Percentiles rank a stretch among this genome's conserved stretches.
These are phyloP conservation scores for Arctostaphylos glauca DNA, from an alignment of 148 eudicot genomes.

Conservation along the genomic window DNA sequence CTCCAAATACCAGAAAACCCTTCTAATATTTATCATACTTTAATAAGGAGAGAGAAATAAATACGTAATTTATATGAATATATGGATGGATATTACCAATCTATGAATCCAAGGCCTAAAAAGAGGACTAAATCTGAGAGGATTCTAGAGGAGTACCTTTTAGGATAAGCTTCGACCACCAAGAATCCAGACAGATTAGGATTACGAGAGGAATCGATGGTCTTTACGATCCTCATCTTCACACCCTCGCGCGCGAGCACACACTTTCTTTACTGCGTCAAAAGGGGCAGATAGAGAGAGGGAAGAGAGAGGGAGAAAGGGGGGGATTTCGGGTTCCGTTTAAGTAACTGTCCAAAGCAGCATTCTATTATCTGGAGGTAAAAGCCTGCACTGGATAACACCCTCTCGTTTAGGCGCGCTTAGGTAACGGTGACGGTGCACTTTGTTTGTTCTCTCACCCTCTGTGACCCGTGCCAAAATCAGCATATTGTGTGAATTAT, in stretches of 20 bases:
- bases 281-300: not conserved
- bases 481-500: too few relatives aligned
- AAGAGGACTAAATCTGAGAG: constrained; percentile 56
- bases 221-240: constrained; percentile 35
- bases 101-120: constrained; percentile 60
- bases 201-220: constrained; percentile 29
- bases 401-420: not conserved
- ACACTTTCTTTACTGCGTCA: not conserved
- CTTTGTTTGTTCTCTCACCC: not conserved
- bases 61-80: not conserved
- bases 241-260: not conserved
- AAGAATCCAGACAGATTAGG: constrained; percentile 34
- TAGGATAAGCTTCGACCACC: constrained; percentile 51
- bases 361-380: not conserved
- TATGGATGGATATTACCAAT: constrained; percentile 31
- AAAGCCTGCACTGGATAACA: constrained; percentile 10
- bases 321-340: constrained; percentile 2
- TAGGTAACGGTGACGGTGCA: constrained; percentile 15
- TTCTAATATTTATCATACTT: not conserved
- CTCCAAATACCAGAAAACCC: constrained; percentile 25
- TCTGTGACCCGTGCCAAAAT: too few relatives aligned
- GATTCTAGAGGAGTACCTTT: constrained; percentile 57
- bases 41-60: not conserved
- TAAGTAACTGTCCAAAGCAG: not conserved
- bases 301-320: not conserved